Conservation (phyloP, 176 grass and related monocot species). For the Oryza officinalis region DNA sequence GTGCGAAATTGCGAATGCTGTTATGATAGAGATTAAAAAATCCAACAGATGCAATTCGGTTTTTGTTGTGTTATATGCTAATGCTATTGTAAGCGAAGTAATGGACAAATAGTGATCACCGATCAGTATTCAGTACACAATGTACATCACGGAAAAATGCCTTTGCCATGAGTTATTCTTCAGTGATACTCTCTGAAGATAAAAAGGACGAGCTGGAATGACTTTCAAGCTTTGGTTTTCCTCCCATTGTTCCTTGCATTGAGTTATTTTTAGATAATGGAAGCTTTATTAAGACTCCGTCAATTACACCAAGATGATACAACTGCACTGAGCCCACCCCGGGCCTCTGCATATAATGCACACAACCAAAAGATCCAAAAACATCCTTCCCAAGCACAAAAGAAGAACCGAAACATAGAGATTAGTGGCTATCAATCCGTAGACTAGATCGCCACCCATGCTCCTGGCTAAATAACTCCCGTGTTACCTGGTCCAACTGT, state of each 20-base stretch:
- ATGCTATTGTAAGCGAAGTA: neutral
- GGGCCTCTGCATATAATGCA: too few relatives aligned
- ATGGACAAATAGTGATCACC: neutral
- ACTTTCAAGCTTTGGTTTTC: neutral
- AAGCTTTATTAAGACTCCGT: too few relatives aligned
- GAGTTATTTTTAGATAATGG: neutral
- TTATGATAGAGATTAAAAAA: neutral
- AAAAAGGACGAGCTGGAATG: neutral
- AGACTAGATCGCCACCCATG: too few relatives aligned
- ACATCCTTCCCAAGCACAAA: too few relatives aligned
- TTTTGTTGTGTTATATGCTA: neutral
- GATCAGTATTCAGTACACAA: neutral
- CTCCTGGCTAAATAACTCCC: too few relatives aligned
- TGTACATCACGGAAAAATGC: neutral
- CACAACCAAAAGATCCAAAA: too few relatives aligned
- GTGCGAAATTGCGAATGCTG: neutral
- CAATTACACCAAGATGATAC: too few relatives aligned
- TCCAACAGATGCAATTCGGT: neutral
- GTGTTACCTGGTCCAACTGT: too few relatives aligned
- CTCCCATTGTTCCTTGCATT: neutral
- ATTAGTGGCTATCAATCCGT: too few relatives aligned
- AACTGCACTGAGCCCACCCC: too few relatives aligned
- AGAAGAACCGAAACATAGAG: too few relatives aligned
- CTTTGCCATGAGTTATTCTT: neutral
- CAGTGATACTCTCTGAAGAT: neutral